phyloP scores from a whole-genome alignment of 169 alveolate species.

The Neospora caninum region DNA sequence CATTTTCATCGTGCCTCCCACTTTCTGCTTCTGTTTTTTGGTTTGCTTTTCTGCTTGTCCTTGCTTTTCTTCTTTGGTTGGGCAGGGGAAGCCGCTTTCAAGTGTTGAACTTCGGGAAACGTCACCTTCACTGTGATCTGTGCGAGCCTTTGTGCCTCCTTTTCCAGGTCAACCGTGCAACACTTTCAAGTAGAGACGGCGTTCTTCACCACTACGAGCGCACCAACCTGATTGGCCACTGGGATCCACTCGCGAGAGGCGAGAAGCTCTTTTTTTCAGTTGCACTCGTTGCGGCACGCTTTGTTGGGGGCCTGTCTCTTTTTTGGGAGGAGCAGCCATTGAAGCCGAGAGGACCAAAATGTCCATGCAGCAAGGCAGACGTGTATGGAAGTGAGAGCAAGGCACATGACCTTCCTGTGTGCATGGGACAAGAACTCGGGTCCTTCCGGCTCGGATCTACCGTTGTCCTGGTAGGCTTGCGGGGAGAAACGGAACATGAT shows the following conservation, averaged over 20 bases:
- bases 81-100: too few relatives aligned
- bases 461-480: slow-evolving; percentile 38
- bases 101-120: too few relatives aligned
- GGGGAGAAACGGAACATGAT: too few relatives aligned
- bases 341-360: neutral
- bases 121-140: too few relatives aligned
- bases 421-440: slow-evolving; percentile 60
- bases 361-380: neutral
- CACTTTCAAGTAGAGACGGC: neutral
- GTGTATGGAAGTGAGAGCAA: neutral
- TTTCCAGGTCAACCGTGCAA: neutral
- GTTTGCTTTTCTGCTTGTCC: too few relatives aligned
- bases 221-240: slow-evolving; percentile 36
- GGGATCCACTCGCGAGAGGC: slow-evolving; percentile 45
- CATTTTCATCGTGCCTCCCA: too few relatives aligned
- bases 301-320: slow-evolving; percentile 55
- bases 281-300: slow-evolving; percentile 51
- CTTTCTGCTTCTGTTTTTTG: too few relatives aligned
- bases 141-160: neutral
- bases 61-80: too few relatives aligned
- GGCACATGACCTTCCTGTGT: neutral
- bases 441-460: slow-evolving; percentile 49
- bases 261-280: slow-evolving; percentile 43
- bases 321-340: neutral
- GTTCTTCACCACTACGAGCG: slow-evolving; percentile 44